Evolutionary conservation across 768 basidiomycete genomes (phyloP), one percentile per base, ranked within the genome.

Genomic region (Tephrocybe sp.): DNA sequence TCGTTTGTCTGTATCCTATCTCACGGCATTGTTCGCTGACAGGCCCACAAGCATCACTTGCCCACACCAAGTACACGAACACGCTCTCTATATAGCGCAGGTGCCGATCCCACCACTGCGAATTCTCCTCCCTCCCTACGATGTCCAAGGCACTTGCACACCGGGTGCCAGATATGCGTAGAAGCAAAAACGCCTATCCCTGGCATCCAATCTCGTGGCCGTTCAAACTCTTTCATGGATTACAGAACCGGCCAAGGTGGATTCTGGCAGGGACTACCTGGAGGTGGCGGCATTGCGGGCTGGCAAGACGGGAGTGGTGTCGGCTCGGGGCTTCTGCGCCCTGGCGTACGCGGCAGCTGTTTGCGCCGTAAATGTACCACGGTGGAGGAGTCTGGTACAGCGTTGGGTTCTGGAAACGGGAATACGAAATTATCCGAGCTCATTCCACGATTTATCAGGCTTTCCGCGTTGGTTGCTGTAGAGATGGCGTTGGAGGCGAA

Each of bases 231-330:
- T 3, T 62, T 60, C 17, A 51, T 42, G 11, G 55, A 53, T 17
- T 57, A 52, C 52, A 44, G 46, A 50, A 52, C 31, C 32, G 51
- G 46, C n/a, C 53, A 45, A 44, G 39, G 47, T 39, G 62, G 63
- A 49, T 60, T 58, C 35, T 70, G 69, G 70, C 70, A 60, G 52
- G 62, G 62, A 8, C 62, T 65, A 64, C 65, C 68, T 2, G 69
- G 67, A 13, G 75, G 73, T 17, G 77, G 78, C 7, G 80, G 81
- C 1, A 75, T 89, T 36, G 80, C 80, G 1, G 88, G 87, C 2
- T 89, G 86, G 84, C 81, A 83, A 57, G 87, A 89, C 46, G 84
- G 85, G 5, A 80, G 77, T 53, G 88, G 88, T 12, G 78, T 89
- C 41, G 88, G 88, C 10, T 80, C 83, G 2, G 88, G 88, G 3